Conservation (phyloP, 257 asterid genomes). For the Nicotiana tabacum region DNA sequence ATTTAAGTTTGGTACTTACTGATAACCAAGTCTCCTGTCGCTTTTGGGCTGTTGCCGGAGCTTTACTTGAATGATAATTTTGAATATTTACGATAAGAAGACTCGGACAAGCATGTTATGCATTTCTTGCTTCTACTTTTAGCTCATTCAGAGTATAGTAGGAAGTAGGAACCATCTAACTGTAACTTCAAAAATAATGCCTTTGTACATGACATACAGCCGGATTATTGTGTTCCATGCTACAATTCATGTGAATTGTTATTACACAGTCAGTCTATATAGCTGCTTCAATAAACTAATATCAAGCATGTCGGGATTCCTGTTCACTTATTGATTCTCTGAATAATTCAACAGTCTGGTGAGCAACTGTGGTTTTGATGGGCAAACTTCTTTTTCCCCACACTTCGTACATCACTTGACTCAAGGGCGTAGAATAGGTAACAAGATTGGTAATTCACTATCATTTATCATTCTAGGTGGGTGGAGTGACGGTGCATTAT, state of each 20-base stretch:
- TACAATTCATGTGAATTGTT: background rate
- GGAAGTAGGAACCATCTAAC: background rate
- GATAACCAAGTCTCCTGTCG: background rate
- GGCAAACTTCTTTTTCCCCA: background rate
- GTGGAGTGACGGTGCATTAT: background rate
- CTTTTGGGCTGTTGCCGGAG: background rate
- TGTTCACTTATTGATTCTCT: background rate
- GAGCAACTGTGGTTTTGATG: background rate
- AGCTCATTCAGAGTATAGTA: background rate
- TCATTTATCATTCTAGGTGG: background rate
- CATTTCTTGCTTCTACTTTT: background rate
- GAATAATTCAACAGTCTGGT: constrained; percentile 2
- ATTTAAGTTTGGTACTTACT: background rate
- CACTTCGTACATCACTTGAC: background rate
- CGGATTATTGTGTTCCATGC: background rate
- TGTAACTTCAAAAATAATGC: background rate
- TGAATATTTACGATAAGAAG: background rate
- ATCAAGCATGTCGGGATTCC: background rate
- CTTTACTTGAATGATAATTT: background rate
- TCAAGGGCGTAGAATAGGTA: background rate
- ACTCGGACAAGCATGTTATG: background rate
- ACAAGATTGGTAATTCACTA: background rate
- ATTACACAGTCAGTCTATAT: background rate
- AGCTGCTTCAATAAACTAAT: constrained; percentile 1
- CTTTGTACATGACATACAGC: background rate